These are phyloP conservation scores for Volvariella volvacea DNA, from an alignment of 1,284 basidiomycete genomes.

Conservation along the genomic window DNA sequence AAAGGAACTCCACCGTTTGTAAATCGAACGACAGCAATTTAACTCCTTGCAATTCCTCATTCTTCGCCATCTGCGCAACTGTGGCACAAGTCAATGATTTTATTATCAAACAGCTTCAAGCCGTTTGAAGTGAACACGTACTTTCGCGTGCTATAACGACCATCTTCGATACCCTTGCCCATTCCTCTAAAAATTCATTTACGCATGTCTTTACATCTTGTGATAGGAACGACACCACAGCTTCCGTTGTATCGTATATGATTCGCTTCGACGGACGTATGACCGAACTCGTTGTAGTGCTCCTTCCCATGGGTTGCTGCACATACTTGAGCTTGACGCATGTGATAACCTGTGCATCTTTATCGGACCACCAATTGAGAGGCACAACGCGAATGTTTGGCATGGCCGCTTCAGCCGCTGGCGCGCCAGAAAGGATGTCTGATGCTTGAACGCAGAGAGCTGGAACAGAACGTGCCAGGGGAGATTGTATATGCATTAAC, in stretches of 20 bases:
- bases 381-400: slow-evolving; percentile 85
- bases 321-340: slow-evolving; percentile 86
- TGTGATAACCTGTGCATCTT: slow-evolving; percentile 72
- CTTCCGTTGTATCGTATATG: slow-evolving; percentile 80
- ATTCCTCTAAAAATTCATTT: slow-evolving; percentile 83
- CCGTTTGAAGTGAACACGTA: too few relatives aligned
- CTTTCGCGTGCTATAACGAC: slow-evolving; percentile 87
- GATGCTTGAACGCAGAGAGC: slow-evolving; percentile 77
- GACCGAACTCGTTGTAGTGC: slow-evolving; percentile 51
- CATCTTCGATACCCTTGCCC: slow-evolving; percentile 88
- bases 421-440: slow-evolving; percentile 74
- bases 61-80: slow-evolving; percentile 80
- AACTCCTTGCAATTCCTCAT: slow-evolving; percentile 65
- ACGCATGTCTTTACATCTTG: slow-evolving; percentile 84
- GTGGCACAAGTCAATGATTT: too few relatives aligned
- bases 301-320: slow-evolving; percentile 73
- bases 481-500: slow-evolving; percentile 54
- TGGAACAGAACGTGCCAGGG: slow-evolving; percentile 68
- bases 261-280: slow-evolving; percentile 78
- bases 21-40: slow-evolving; percentile 80
- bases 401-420: slow-evolving; percentile 84
- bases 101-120: too few relatives aligned
- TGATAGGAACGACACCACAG: slow-evolving; percentile 81
- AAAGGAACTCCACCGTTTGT: slow-evolving; percentile 84
- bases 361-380: slow-evolving; percentile 85